Evolutionary conservation across 2,329 filamentous ascomycete genomes (phyloP), one percentile per base, ranked within the genome.

Genomic region (Colletotrichum noveboracense): DNA sequence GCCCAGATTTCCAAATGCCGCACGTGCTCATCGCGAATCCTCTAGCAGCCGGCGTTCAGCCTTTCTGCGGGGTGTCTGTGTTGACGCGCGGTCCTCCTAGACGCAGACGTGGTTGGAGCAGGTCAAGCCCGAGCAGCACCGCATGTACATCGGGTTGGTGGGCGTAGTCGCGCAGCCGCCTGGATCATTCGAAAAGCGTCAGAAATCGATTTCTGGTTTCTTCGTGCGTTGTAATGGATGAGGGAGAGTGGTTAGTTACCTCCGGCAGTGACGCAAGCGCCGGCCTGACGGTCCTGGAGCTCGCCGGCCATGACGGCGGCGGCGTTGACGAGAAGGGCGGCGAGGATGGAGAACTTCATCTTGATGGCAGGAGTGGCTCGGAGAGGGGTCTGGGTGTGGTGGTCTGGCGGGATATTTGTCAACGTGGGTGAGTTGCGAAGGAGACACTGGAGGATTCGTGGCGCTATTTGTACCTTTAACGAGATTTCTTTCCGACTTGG

Each of bases 151-250:
- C n/a, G 43, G 43, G 43, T 48, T 48, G 43, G 43, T 48, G 0
- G 43, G 43, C 1, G n/a, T 21, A 0, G 43, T 48, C 43, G 43
- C 43, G n/a, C 43, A 48, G n/a, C 10, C 43, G 6, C 43, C 43
- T 48, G 18, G 4, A 3, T 43, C 0, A 2, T 43, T 10, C 5
- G 1, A 43, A 10, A 38, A 7, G 4, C 5, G 16, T 38, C 1
- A 18, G 36, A 0, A 8, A 36, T 16, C 13, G 14, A 36, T 36
- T 26, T 6, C 26, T 26, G 26, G 26, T 26, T 26, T 36, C 14
- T 18, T 38, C 7, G 1, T 2, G 36, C 36, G 36, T 38, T 38
- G 2, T 38, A 16, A 9, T 38, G 36, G 36, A 26, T 26, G 26
- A 26, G 26, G 26, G 26, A 26, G 26, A 26, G 26, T 26, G 26